Conservation (phyloP, 305 asterid genomes). For the Striga hermonthica region DNA sequence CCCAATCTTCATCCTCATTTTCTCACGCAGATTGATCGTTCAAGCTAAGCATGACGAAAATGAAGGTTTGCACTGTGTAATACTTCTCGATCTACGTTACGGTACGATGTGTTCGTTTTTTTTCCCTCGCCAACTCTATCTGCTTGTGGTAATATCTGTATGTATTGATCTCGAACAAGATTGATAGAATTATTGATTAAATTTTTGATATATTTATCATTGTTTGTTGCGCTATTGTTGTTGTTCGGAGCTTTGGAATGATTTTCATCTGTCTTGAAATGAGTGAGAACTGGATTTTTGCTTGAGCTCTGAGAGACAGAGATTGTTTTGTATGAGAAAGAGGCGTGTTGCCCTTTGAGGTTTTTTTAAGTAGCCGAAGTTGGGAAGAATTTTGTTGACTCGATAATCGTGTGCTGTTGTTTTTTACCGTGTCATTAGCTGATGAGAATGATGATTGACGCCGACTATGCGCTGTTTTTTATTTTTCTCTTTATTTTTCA, state of each 20-base stretch:
- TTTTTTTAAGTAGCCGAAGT: too few species aligned
- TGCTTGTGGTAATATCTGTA: conserved; percentile 1
- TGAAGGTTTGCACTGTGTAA: neutral
- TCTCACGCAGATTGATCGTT: too few species aligned
- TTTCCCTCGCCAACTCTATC: neutral
- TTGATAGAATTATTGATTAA: neutral
- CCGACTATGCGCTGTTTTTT: too few species aligned
- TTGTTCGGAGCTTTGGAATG: too few species aligned
- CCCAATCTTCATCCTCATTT: neutral
- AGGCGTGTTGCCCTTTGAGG: too few species aligned
- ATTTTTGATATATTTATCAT: neutral
- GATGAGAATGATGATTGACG: too few species aligned
- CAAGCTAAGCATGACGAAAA: too few species aligned
- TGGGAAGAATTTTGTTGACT: too few species aligned
- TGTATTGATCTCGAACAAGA: neutral
- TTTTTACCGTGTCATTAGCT: too few species aligned
- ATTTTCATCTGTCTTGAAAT: neutral
- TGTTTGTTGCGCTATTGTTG: too few species aligned
- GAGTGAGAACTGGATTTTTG: neutral
- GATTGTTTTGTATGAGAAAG: neutral
- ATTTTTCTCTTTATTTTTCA: too few species aligned
- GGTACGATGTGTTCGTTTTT: neutral
- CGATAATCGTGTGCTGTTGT: too few species aligned
- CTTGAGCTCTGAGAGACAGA: neutral
- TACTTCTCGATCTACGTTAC: neutral